Evolutionary conservation across 2,329 filamentous ascomycete species (phyloP).

Genomic region (Dichotomopilus funicola): DNA sequence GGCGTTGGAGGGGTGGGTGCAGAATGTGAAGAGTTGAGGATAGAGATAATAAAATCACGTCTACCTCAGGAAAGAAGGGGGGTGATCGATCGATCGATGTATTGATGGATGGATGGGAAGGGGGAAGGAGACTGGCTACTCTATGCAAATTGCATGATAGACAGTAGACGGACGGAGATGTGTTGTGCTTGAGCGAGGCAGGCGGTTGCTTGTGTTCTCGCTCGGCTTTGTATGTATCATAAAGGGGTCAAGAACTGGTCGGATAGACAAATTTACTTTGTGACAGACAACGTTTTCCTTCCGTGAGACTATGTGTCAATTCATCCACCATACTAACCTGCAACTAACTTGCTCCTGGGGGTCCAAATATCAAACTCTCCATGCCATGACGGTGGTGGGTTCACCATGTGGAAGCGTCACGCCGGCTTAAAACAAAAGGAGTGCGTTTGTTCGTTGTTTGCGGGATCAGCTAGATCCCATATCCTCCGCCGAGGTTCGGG

Average conservation of each 20-base stretch:
- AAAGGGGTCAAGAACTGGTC: constrained; percentile 11
- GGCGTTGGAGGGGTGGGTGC: constrained; percentile 80
- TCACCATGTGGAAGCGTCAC: no score
- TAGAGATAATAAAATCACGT: constrained; percentile 16
- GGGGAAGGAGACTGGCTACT: background rate
- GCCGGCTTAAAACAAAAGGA: no score
- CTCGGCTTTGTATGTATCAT: constrained; percentile 15
- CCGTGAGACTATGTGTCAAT: background rate
- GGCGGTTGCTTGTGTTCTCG: background rate
- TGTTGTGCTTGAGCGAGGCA: constrained; percentile 4
- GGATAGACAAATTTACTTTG: constrained; percentile 15
- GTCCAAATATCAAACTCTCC: no score
- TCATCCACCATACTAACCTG: no score
- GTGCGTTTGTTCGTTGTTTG: no score
- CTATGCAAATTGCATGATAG: no score
- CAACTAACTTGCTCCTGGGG: no score
- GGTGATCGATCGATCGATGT: background rate
- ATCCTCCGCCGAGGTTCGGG: no score
- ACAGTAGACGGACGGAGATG: background rate
- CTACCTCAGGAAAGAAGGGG: background rate
- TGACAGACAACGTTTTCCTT: background rate
- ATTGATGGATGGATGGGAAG: background rate
- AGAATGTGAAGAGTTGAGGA: constrained; percentile 65
- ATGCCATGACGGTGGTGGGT: no score
- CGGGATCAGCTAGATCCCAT: no score